Conservation (phyloP, 176 grass and related monocot species). For the Triticum aestivum region DNA sequence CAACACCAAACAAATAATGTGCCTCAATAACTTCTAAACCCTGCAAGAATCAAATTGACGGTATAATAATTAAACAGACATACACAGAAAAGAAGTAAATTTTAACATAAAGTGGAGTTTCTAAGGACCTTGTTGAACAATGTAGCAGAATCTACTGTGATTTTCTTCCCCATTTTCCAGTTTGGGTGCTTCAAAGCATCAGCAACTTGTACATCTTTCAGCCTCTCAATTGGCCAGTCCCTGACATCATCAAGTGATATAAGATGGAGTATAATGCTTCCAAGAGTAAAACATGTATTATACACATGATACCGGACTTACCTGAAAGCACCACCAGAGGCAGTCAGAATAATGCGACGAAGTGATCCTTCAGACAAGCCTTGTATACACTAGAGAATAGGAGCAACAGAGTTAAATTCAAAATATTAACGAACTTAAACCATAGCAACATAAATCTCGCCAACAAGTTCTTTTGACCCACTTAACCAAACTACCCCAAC, state of each 20-base stretch:
- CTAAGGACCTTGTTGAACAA: constrained; percentile 89
- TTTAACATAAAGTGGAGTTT: background rate
- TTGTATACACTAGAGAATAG: constrained; percentile 77
- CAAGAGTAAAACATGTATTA: constrained; percentile 14
- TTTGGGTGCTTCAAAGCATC: constrained; percentile 98
- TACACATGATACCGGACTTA: constrained; percentile 20
- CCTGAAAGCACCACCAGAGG: constrained; percentile 99
- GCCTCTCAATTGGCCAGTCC: constrained; percentile 83
- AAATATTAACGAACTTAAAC: background rate
- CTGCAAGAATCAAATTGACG: constrained; percentile 37
- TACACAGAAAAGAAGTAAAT: background rate
- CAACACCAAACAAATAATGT: constrained; percentile 93
- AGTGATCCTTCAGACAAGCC: constrained; percentile 85
- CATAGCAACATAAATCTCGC: too few species aligned
- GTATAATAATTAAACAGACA: constrained; percentile 19
- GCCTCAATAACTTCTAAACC: constrained; percentile 99
- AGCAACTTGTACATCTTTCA: constrained; percentile 96
- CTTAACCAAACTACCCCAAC: background rate
- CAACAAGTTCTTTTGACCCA: too few species aligned
- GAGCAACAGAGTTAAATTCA: background rate
- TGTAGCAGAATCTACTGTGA: constrained; percentile 98
- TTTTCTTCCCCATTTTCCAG: constrained; percentile 99
- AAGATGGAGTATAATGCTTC: constrained; percentile 27
- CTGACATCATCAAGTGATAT: constrained; percentile 39
- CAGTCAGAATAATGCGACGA: constrained; percentile 90